Conservation (phyloP, 129 eudicot species). For the Chrysanthemum seticuspe region DNA sequence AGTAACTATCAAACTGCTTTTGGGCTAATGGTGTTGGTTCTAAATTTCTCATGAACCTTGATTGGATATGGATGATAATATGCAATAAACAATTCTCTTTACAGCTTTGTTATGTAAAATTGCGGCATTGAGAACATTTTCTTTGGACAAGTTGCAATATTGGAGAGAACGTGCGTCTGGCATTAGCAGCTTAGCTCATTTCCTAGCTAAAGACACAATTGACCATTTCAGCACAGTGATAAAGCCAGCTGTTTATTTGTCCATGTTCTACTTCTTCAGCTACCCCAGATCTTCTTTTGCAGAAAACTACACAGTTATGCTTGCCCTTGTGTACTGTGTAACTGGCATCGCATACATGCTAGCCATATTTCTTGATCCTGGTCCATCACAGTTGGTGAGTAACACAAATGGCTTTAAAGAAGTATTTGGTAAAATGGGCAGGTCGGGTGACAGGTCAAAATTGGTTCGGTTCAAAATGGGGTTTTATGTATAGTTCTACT, state of each 20-base stretch:
- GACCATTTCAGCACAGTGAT: constrained; percentile 71
- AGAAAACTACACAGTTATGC: constrained; percentile 67
- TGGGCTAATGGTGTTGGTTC: constrained; percentile 1
- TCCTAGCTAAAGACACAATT: constrained; percentile 74
- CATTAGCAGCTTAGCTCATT: constrained; percentile 87
- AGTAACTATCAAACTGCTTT: constrained; percentile 37
- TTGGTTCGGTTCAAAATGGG: background rate
- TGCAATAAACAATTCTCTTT: constrained; percentile 12
- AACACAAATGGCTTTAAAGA: constrained; percentile 1
- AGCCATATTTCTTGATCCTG: constrained; percentile 89
- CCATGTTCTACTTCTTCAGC: constrained; percentile 87
- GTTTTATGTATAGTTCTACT: background rate
- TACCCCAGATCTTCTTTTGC: constrained; percentile 82
- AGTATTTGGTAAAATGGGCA: background rate
- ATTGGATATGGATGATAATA: background rate
- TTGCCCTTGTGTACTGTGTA: constrained; percentile 90
- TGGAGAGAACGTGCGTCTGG: constrained; percentile 92
- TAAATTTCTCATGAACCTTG: background rate
- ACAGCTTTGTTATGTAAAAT: constrained; percentile 88
- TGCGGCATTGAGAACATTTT: constrained; percentile 90
- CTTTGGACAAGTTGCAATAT: constrained; percentile 78
- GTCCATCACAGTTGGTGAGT: constrained; percentile 91
- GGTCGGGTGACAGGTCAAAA: background rate
- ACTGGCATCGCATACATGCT: constrained; percentile 82
- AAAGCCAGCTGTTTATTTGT: constrained; percentile 83